Evolutionary conservation across 208 protist genomes (phyloP), one percentile per base, ranked within the genome.

Genomic region (Acanthamoeba divionensis): DNA sequence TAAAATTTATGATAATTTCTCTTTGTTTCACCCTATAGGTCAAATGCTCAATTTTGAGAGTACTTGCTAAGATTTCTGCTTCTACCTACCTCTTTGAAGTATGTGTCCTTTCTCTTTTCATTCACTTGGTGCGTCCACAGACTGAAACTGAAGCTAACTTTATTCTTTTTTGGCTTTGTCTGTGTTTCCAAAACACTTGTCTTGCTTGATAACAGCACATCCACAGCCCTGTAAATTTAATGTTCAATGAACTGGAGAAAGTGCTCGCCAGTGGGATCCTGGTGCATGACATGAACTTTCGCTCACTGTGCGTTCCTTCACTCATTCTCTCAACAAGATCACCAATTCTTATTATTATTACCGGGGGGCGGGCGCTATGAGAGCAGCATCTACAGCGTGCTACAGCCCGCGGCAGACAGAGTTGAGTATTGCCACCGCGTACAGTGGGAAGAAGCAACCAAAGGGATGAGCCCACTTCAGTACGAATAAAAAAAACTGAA

Each of bases 231-330:
- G 77, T 67, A 36, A 87, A 87, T 44, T 38, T 87, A 52, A 50
- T 62, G n/a, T 87, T 87, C 77, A 67, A 52, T 45, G 77, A 87
- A 26, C 77, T 87, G 2, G 44, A 87, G 13, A 62, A 67, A 60
- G 55, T 26, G 29, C 48, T 67, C 77, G 55, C 54, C 54, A 87
- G 9, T 44, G 77, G 55, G 8, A 2, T 67, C 13, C 77, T 87
- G 21, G 31, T 69, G 77, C 63, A 55, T 18, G 77, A 87, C 24
- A 52, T 45, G 5, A 36, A 33, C 54, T 87, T 87, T 45, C 48
- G 55, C 36, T n/a, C 29, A 36, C 33, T 87, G 71, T 82, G 60
- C 71, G 47, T 29, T 15, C 2, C 31, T 18, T 71, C 63, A 71
- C 18, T 75, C 7, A 10, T 15, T 36, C 5, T 44, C 47, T 31